These are phyloP conservation scores for Neurospora tetrasperma DNA, from an alignment of 495 filamentous ascomycete species.

Conservation along the genomic window DNA sequence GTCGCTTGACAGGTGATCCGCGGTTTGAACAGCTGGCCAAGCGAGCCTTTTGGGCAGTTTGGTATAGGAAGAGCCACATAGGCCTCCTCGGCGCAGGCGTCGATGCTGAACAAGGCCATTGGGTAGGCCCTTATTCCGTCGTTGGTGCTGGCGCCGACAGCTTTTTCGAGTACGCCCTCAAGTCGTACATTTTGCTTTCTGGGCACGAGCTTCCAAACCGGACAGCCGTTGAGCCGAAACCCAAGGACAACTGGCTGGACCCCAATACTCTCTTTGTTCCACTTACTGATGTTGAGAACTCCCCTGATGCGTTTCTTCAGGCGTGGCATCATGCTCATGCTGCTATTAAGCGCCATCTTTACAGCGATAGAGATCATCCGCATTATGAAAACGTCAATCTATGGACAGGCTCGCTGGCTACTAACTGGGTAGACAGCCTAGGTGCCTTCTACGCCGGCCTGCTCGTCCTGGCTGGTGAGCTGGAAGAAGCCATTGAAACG, in stretches of 20 bases:
- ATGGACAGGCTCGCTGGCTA: conserved; percentile 63
- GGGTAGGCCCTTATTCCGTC: conserved; percentile 78
- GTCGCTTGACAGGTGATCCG: conserved; percentile 75
- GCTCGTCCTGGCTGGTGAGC: conserved; percentile 72
- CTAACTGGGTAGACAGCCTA: conserved; percentile 91
- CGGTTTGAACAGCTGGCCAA: conserved; percentile 84
- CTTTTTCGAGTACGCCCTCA: conserved; percentile 97
- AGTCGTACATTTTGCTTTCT: conserved; percentile 82
- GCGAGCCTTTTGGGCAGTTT: conserved; percentile 89
- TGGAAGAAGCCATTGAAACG: conserved; percentile 82
- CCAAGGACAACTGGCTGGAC: conserved; percentile 34
- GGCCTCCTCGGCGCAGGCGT: conserved; percentile 87
- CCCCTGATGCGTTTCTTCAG: conserved; percentile 63
- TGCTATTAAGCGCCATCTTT: conserved; percentile 79
- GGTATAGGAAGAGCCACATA: conserved; percentile 72
- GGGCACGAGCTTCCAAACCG: conserved; percentile 47
- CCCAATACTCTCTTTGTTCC: conserved; percentile 48
- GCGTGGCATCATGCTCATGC: conserved; percentile 81
- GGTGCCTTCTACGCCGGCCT: conserved; percentile 92
- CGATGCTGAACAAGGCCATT: conserved; percentile 82
- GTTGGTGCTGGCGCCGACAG: conserved; percentile 95
- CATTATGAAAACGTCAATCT: conserved; percentile 88
- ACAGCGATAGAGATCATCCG: conserved; percentile 61
- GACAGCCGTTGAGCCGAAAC: conserved; percentile 22
- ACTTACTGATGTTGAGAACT: conserved; percentile 54